Evolutionary conservation across 2,329 filamentous ascomycete species (phyloP), one percentile per base, ranked within the genome.

Genomic region (Xylariaceae sp.): DNA sequence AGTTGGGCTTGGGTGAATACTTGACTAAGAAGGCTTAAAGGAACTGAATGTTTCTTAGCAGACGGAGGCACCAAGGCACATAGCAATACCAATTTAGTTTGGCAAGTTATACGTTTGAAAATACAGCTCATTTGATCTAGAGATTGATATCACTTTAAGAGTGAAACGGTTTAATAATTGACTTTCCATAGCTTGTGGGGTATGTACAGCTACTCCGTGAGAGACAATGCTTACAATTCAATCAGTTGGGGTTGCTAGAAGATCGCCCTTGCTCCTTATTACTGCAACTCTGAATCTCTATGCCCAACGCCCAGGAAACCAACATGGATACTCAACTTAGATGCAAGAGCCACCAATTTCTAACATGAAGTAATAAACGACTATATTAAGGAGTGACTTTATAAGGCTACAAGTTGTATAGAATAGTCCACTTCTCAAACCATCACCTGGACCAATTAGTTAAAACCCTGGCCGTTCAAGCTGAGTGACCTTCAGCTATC

Each of bases 1-100:
- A 63, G 34, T 31, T 63, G 10, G 59, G 60, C 1, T 44, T 61
- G 7, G 51, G 54, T 5, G 57, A 57, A 36, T 14, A 10, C 33
- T 36, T 36, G 14, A 10, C 10, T 10, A 14, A 36, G 33, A 36
- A 36, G 10, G 10, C 10, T 10, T 14, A 10, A 36, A 36, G 33
- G 10, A 10, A 36, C 14, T 36, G 33, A 14, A 36, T 36, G 33
- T 14, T 36, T 10, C 10, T 36, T 10, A 36, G 33, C 14, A 36
- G 33, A 36, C 10, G 10, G 33, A 14, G 33, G 33, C 10, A 10
- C 10, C 14, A 36, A 36, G 14, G 14, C 10, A 36, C 33, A 14
- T 36, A 10, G 14, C 10, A 10, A 36, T 36, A 36, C 14, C 14
- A 36, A 36, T 36, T 10, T 36, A 10, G 10, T 10, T 10, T 36